Percentiles rank a stretch among this genome's conserved stretches.
Conservation (phyloP, 305 asterid species). For the Fraxinus paxiana region DNA sequence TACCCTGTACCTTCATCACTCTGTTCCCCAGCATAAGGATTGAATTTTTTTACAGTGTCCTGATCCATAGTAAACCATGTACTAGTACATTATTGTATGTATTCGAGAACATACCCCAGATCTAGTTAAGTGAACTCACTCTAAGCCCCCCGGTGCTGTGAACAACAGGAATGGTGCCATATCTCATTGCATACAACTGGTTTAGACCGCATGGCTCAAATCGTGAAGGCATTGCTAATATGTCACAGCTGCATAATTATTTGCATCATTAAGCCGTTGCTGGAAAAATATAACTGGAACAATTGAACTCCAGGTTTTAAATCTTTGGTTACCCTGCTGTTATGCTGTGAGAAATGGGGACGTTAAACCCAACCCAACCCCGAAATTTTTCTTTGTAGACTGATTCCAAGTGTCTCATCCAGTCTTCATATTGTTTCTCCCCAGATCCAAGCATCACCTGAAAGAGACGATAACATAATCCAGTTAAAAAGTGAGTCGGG, state of each 20-base stretch:
- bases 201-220: conserved; percentile 94
- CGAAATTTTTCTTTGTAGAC: conserved; percentile 59
- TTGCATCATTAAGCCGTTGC: conserved; percentile 12
- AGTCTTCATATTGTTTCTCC: conserved; percentile 87
- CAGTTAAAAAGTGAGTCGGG: neutral
- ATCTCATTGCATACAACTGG: conserved; percentile 92
- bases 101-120: neutral
- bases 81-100: neutral
- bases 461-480: conserved; percentile 6
- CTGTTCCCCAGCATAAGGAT: conserved; percentile 71
- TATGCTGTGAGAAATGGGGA: conserved; percentile 85
- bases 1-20: conserved; percentile 89
- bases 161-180: conserved; percentile 86
- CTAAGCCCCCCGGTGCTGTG: conserved; percentile 91
- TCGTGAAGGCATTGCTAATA: conserved; percentile 86
- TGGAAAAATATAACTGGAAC: neutral
- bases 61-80: conserved; percentile 27
- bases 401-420: conserved; percentile 84
- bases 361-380: conserved; percentile 96
- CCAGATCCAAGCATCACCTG: conserved; percentile 99
- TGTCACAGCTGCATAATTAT: conserved; percentile 72
- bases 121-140: conserved; percentile 42
- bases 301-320: neutral
- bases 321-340: conserved; percentile 61
- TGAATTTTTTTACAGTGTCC: conserved; percentile 79